Evolutionary conservation across 257 asterid genomes (phyloP).

Genomic region (Cinchona pubescens): DNA sequence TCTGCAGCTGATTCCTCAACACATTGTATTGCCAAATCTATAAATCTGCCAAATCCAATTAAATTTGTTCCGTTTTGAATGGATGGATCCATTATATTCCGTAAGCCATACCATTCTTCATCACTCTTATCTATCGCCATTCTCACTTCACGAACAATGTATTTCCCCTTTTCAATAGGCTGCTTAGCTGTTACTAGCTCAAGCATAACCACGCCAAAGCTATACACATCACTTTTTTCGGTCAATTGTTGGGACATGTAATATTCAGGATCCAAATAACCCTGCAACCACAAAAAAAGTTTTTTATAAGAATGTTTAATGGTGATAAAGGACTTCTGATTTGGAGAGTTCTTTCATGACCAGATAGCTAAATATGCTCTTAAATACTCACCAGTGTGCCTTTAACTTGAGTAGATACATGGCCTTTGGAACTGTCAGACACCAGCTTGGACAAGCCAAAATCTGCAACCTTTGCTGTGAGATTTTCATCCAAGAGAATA

Average conservation of each 20-base stretch:
- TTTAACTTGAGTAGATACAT: slow-evolving; percentile 93
- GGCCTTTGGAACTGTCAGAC: slow-evolving; percentile 74
- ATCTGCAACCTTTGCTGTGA: slow-evolving; percentile 92
- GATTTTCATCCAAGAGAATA: slow-evolving; percentile 72
- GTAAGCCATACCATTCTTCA: slow-evolving; percentile 57
- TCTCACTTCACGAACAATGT: slow-evolving; percentile 75
- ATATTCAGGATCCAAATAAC: slow-evolving; percentile 91
- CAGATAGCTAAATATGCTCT: too few relatives aligned
- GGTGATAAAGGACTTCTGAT: not conserved
- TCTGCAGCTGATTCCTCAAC: slow-evolving; percentile 84
- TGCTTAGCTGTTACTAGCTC: slow-evolving; percentile 77
- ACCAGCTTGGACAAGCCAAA: slow-evolving; percentile 91
- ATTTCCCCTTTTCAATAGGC: slow-evolving; percentile 89
- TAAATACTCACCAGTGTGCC: slow-evolving; percentile 71
- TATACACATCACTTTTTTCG: slow-evolving; percentile 88
- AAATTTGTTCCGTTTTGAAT: slow-evolving; percentile 45
- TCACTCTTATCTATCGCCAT: slow-evolving; percentile 45
- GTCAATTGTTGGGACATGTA: slow-evolving; percentile 93
- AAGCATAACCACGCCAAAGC: slow-evolving; percentile 94
- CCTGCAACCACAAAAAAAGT: slow-evolving; percentile 37
- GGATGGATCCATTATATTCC: slow-evolving; percentile 60
- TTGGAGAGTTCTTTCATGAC: not conserved
- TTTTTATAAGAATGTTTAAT: not conserved
- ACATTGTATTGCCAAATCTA: slow-evolving; percentile 81
- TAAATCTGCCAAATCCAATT: slow-evolving; percentile 55